phyloP scores from a whole-genome alignment of 2,329 filamentous ascomycete species.

The Calonectria naviculata region DNA sequence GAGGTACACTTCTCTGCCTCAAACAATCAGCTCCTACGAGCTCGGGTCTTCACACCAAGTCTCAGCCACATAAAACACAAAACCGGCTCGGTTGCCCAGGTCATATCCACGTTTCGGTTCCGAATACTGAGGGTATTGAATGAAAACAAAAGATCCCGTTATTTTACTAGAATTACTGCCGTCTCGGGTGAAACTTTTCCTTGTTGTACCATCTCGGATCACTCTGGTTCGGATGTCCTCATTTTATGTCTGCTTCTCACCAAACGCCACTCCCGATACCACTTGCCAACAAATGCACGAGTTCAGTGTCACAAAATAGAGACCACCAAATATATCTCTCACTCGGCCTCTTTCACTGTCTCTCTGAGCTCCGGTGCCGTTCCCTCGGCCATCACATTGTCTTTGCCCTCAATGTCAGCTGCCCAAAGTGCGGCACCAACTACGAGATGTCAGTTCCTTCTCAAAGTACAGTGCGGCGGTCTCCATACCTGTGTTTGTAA shows the following conservation, averaged over 20 bases:
- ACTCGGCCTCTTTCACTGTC: conserved; percentile 61
- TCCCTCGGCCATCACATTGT: conserved; percentile 59
- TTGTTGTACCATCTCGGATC: background rate
- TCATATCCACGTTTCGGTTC: conserved; percentile 5
- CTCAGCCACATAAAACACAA: background rate
- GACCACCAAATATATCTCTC: conserved; percentile 12
- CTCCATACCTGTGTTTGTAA: conserved; percentile 80
- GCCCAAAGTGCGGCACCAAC: conserved; percentile 97
- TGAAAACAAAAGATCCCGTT: background rate
- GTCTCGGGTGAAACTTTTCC: background rate
- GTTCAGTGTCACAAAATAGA: too few relatives aligned
- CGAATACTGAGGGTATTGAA: background rate
- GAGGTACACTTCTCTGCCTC: background rate
- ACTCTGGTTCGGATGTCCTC: background rate
- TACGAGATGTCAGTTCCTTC: conserved; percentile 41
- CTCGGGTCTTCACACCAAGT: background rate
- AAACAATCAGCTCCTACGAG: background rate
- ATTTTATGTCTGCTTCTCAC: background rate
- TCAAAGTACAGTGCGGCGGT: background rate
- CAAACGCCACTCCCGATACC: background rate
- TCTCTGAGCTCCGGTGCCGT: conserved; percentile 64
- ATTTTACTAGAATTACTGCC: background rate
- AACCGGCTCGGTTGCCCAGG: background rate
- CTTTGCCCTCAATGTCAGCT: conserved; percentile 78
- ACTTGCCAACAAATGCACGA: background rate